Evolutionary conservation across 2,329 filamentous ascomycete genomes (phyloP).

Genomic region (Aureobasidium sp.): DNA sequence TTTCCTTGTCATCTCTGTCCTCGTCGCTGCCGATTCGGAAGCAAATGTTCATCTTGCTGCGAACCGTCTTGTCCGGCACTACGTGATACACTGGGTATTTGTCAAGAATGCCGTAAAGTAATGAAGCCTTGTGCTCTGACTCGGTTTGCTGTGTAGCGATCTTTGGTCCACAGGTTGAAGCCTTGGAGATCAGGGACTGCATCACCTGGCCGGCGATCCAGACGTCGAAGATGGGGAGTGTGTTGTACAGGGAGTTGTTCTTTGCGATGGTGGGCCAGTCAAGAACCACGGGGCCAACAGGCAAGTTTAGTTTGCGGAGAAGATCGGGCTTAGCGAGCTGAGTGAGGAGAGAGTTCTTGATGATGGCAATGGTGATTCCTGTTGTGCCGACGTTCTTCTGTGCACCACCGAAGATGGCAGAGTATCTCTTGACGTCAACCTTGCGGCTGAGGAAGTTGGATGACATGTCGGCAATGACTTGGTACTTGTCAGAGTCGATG

Average conservation of each 20-base stretch:
- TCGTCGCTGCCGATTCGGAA: conserved; percentile 64
- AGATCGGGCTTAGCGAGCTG: conserved; percentile 59
- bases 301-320: conserved; percentile 65
- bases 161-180: conserved; percentile 44
- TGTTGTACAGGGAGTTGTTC: conserved; percentile 95
- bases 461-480: conserved; percentile 84
- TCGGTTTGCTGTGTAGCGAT: conserved; percentile 69
- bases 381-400: conserved; percentile 90
- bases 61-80: conserved; percentile 63
- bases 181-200: conserved; percentile 55
- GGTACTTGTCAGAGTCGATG: conserved; percentile 50
- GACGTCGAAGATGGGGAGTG: conserved; percentile 87
- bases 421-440: conserved; percentile 71
- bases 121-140: conserved; percentile 61
- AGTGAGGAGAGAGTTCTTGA: conserved; percentile 69
- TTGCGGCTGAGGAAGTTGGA: conserved; percentile 83
- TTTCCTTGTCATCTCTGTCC: conserved; percentile 56
- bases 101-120: conserved; percentile 73
- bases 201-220: conserved; percentile 88
- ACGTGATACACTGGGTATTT: conserved; percentile 66
- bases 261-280: conserved; percentile 79
- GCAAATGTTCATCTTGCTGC: conserved; percentile 92
- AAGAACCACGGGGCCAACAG: conserved; percentile 69
- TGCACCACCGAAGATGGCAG: conserved; percentile 78
- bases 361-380: conserved; percentile 76